These are phyloP conservation scores for Carex cristatella DNA, from an alignment of 176 grass and related monocot genomes.

Conservation along the genomic window DNA sequence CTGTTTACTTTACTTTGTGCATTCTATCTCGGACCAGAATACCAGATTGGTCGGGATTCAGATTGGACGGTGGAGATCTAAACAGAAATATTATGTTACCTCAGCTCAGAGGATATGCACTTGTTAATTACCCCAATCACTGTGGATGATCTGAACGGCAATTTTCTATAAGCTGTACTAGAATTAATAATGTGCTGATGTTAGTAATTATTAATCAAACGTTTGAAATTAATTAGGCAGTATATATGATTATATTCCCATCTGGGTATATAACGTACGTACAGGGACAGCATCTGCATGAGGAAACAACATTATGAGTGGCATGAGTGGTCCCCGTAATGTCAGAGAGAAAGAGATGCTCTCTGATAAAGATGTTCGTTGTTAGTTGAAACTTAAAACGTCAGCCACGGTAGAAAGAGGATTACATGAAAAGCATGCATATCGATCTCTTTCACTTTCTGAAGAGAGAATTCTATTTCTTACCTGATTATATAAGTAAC, in stretches of 20 bases:
- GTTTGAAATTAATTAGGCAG: not conserved
- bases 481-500: not conserved
- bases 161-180: not conserved
- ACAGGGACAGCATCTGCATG: not conserved
- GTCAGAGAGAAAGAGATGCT: conserved; percentile 17
- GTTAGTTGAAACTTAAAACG: conserved; percentile 29
- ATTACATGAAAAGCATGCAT: not conserved
- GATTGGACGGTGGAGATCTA: no score
- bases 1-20: no score
- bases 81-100: no score
- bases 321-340: not conserved
- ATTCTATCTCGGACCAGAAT: no score
- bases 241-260: not conserved
- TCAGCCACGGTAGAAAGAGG: conserved; percentile 29
- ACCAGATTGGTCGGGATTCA: no score
- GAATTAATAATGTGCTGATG: not conserved
- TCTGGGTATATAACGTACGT: not conserved
- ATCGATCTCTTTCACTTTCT: not conserved
- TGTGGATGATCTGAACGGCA: not conserved
- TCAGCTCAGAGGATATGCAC: no score
- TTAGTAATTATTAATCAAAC: not conserved
- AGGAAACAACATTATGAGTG: conserved; percentile 6
- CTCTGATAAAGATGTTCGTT: not conserved
- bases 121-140: not conserved
- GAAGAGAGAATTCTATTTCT: conserved; percentile 19